Conservation (phyloP, 2,329 filamentous ascomycete species). For the Diplodia seriata region DNA sequence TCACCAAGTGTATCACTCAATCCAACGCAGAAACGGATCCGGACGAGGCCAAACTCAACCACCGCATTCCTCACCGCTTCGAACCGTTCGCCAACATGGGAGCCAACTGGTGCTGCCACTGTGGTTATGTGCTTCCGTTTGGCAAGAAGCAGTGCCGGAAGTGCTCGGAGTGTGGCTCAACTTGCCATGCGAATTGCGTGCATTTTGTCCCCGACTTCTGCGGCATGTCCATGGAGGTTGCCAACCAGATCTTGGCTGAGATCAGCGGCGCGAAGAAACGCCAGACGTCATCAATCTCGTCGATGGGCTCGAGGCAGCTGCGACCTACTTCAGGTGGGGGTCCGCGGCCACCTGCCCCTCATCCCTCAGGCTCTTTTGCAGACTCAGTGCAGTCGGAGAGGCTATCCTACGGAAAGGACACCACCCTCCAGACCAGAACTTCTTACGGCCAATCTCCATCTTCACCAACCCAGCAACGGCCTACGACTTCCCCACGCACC, state of each 20-base stretch:
- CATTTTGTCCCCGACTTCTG: conserved; percentile 98
- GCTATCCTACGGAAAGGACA: conserved; percentile 58
- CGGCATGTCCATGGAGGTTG: conserved; percentile 97
- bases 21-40: conserved; percentile 98
- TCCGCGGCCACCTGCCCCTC: conserved; percentile 45
- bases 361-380: conserved; percentile 45
- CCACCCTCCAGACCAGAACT: conserved; percentile 48
- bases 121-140: conserved; percentile 92
- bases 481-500: conserved; percentile 55
- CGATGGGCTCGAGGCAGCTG: conserved; percentile 71
- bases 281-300: conserved; percentile 60
- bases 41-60: conserved; percentile 99
- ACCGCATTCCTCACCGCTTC: conserved; percentile 97
- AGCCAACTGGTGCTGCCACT: conserved; percentile 99
- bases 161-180: conserved; percentile 92
- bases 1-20: conserved; percentile 99
- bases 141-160: conserved; percentile 94
- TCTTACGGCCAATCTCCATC: conserved; percentile 54
- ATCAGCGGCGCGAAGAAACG: conserved; percentile 80
- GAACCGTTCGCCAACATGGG: conserved; percentile 96
- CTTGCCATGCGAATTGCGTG: conserved; percentile 87
- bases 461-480: conserved; percentile 56
- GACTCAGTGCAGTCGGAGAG: conserved; percentile 52
- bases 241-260: conserved; percentile 89
- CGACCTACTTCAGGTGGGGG: conserved; percentile 61